Base-by-base conservation (phyloP, 2,329 filamentous ascomycete species). In the Sodiomyces alkalinus region DNA sequence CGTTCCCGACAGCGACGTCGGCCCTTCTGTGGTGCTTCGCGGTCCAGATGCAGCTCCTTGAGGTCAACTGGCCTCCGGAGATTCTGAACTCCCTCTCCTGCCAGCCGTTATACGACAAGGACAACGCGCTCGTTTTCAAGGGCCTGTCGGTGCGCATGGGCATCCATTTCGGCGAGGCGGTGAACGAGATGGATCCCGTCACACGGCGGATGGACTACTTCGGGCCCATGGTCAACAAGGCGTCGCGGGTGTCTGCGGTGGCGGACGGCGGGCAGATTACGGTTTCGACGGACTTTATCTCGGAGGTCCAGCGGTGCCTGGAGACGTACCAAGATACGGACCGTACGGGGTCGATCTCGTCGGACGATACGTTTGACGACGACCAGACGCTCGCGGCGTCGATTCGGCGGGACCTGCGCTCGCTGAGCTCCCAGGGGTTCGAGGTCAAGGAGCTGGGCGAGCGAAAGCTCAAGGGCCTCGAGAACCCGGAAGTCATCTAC, bases 151-250 rank as follows among this genome's bases (percentile, higher is more conserved):
- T 98, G 22, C 74, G 90, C 33, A 98, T 98, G 90, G 90, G 90
- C 43, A 83, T 92, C 35, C 90, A 98, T 51, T 98, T 80, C 70
- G 90, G 90, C 39, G 75, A 80, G 34, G 90, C 87, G 5, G 85
- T 98, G 42, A 92, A 85, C 48, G 90, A 98, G 52, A 80, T 79
- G 27, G 90, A 98, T 52, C 90, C 90, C 0, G 86, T 98, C 27
- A 98, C 90, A 2, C 79, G 86, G 33, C 83, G 90, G 37, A 98
- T 98, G 90, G 90, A 98, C 45, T 98, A 98, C 56, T 98, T 96
- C 48, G 90, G 90, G 1, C 90, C 90, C 10, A 98, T 98, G 85
- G 90, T 98, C 45, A 98, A 98, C 56, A 86, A 92, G 46, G 83
- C 90, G 1, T 80, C 90, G 11, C 80, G 90, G 56, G 92, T 98